Evolutionary conservation across 2,329 filamentous ascomycete genomes (phyloP).

Genomic region (Verticillium klebahnii): DNA sequence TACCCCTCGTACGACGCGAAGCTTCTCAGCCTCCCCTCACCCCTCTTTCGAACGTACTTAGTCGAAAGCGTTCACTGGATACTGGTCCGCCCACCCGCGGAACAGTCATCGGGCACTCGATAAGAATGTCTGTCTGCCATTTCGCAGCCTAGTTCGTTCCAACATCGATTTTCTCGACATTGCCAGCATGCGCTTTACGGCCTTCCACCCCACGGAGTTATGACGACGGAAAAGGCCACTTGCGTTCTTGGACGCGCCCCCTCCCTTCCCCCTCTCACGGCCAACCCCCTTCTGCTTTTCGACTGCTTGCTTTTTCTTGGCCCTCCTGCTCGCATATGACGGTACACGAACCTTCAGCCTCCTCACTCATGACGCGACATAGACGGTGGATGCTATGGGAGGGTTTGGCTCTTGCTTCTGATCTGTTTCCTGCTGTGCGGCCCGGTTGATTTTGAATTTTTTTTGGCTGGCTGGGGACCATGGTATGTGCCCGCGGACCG

Average conservation of each 20-base stretch:
- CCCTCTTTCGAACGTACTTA: background rate
- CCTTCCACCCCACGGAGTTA: background rate
- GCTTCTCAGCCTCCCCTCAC: background rate
- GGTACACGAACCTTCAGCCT: background rate
- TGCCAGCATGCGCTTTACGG: background rate
- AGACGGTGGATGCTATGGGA: background rate
- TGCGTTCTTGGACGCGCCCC: background rate
- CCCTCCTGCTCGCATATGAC: background rate
- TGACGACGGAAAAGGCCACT: background rate
- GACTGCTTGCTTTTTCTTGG: background rate
- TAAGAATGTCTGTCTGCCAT: background rate
- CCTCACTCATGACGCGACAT: background rate
- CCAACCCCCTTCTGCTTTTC: background rate
- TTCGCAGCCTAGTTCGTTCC: background rate
- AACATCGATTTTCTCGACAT: background rate
- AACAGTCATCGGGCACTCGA: background rate
- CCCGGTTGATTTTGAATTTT: background rate
- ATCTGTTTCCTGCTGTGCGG: background rate
- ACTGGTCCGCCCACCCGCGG: background rate
- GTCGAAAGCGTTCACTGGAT: background rate
- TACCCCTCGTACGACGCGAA: background rate
- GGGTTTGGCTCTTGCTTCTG: background rate
- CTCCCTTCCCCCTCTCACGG: background rate
- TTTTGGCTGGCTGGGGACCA: background rate
- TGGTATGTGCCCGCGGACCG: background rate